Base-by-base conservation (phyloP, 23 red algal species). In the Cyanidioschyzon merolae region DNA sequence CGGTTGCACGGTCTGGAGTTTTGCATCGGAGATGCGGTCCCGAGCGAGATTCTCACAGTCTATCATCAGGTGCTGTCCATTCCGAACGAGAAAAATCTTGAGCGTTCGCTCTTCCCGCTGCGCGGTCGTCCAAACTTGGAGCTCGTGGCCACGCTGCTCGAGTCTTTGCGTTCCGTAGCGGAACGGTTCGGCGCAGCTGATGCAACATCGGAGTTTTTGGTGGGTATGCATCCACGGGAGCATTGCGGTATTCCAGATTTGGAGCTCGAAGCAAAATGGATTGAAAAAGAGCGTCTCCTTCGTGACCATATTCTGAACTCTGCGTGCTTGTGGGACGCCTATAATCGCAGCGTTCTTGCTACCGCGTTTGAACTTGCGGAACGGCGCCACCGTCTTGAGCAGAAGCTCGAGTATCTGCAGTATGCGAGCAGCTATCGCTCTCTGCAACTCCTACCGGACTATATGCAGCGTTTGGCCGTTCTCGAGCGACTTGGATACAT, bases 361-460 rank as follows among this genome's bases (percentile, higher is more conserved):
- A 26, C 31, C 38, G 40, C 75, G 0, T 77, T 27, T 1, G 75
- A 18, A 1, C 75, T 77, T 31, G 39, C 75, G 31, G 75, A 77
- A 26, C 75, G 41, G 21, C 38, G 26, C 18, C 25, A 40, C 17
- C 38, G 45, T 37, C 79, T 96, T 18, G 59, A 77, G 30, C 26
- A 74, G 1, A 96, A 96, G 76, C 68, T 98, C 29, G 74, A 71
- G 27, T 71, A 77, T n/a, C 59, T 98, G 17, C 39, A 76, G 26
- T 79, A 75, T 36, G 86, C 86, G 34, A 67, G 74, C 0, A 90
- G 85, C 7, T 88, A 98, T 76, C 87, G 91, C 63, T 85, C 83
- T 16, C 84, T 98, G 67, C 88, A 89, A 77, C 79, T 98, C 1
- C 88, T 91, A 86, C 88, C 88, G 0, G 94, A 98, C 77, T 92